phyloP scores from a whole-genome alignment of 768 basidiomycete genomes.

The Lactifluus piperatus region DNA sequence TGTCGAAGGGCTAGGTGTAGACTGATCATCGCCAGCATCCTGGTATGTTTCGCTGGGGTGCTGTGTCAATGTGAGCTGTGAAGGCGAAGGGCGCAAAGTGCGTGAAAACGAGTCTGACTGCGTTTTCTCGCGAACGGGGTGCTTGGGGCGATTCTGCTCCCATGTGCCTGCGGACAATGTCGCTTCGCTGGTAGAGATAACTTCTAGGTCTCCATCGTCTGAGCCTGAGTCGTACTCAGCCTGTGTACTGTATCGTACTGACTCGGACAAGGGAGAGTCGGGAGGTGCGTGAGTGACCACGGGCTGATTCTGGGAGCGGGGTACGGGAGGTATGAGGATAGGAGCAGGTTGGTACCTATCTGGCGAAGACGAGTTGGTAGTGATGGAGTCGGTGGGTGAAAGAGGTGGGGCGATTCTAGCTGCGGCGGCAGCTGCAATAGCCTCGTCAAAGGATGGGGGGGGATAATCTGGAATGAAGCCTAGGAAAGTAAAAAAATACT shows the following conservation, averaged over 20 bases:
- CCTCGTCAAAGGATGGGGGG: conserved; percentile 71
- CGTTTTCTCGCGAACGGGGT: background rate
- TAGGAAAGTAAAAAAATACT: conserved; percentile 12
- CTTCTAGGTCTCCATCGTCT: conserved; percentile 16
- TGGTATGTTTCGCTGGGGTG: background rate
- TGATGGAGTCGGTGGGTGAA: conserved; percentile 8
- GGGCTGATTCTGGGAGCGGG: conserved; percentile 9
- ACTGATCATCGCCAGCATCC: conserved; percentile 10
- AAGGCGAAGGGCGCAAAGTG: conserved; percentile 12
- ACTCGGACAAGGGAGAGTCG: conserved; percentile 4
- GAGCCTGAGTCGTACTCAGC: conserved; percentile 20
- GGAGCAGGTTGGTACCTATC: conserved; percentile 11
- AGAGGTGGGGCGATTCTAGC: conserved; percentile 7
- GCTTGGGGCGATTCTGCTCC: conserved; percentile 10
- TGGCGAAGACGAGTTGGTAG: conserved; percentile 9
- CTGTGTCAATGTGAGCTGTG: conserved; percentile 15
- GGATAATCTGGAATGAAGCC: conserved; percentile 48
- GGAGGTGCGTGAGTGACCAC: conserved; percentile 5
- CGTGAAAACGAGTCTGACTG: background rate
- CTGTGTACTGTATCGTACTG: conserved; percentile 19
- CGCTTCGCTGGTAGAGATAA: conserved; percentile 18
- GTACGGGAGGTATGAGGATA: conserved; percentile 17
- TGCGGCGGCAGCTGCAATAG: conserved; percentile 28
- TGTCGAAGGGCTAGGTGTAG: conserved; percentile 11
- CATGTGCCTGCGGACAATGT: conserved; percentile 4